phyloP scores from a whole-genome alignment of 305 asterid species.

The Withania somnifera region DNA sequence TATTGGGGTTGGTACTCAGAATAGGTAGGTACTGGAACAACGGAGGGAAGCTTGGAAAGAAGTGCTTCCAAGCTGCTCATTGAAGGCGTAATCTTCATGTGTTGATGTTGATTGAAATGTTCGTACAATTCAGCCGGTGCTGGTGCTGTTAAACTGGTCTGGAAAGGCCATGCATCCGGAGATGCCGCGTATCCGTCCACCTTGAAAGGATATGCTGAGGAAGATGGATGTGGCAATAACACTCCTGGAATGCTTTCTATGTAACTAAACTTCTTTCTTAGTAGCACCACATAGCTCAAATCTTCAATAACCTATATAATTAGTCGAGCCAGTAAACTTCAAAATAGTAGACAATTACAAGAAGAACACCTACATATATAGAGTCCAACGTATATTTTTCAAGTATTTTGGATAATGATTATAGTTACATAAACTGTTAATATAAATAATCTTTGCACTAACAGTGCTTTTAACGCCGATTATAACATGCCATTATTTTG shows the following conservation, averaged over 20 bases:
- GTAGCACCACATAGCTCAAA: conserved; percentile 73
- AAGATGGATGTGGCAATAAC: conserved; percentile 83
- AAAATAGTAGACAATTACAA: neutral
- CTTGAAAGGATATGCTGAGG: conserved; percentile 51
- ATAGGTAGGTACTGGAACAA: conserved; percentile 28
- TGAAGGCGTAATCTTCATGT: conserved; percentile 63
- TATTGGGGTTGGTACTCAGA: conserved; percentile 28
- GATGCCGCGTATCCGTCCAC: conserved; percentile 26
- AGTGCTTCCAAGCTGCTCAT: conserved; percentile 98
- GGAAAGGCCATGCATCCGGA: conserved; percentile 47
- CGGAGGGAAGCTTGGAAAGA: conserved; percentile 85
- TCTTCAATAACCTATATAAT: conserved; percentile 68
- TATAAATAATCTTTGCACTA: neutral
- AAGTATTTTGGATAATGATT: neutral
- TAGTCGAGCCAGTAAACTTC: neutral
- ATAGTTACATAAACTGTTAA: neutral
- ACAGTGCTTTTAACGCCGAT: neutral
- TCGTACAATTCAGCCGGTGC: conserved; percentile 23
- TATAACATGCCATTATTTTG: neutral
- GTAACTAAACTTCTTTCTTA: conserved; percentile 81
- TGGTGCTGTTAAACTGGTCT: conserved; percentile 11
- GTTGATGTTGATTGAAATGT: conserved; percentile 22
- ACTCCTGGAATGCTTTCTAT: conserved; percentile 97
- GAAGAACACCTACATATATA: neutral
- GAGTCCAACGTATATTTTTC: neutral